These are phyloP conservation scores for Massospora cicadina DNA, from an alignment of 371 early-diverging fungal species.

Conservation along the genomic window DNA sequence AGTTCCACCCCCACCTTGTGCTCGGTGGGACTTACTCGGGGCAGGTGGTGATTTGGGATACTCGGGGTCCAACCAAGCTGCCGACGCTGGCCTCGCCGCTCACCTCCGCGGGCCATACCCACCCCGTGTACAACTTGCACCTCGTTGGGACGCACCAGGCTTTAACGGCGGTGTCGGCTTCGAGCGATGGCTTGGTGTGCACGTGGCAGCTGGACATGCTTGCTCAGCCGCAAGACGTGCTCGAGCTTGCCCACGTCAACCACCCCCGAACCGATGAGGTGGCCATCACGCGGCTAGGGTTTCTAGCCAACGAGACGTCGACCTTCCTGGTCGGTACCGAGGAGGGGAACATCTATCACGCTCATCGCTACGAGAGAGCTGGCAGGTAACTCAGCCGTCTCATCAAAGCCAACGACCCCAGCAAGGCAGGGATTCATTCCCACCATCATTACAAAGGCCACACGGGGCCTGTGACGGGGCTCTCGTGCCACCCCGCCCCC, in stretches of 20 bases:
- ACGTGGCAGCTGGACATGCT: constrained; percentile 95
- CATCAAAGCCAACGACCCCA: constrained; percentile 15
- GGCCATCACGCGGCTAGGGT: constrained; percentile 70
- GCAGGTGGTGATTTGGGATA: constrained; percentile 94
- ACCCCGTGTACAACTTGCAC: constrained; percentile 77
- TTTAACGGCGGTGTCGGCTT: constrained; percentile 73
- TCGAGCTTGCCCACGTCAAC: constrained; percentile 54
- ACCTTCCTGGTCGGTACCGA: constrained; percentile 93
- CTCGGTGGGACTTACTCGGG: constrained; percentile 94
- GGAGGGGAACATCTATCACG: constrained; percentile 82
- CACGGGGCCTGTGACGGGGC: constrained; percentile 70
- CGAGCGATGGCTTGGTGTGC: constrained; percentile 88
- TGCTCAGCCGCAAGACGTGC: constrained; percentile 77
- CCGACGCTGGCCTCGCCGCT: constrained; percentile 76
- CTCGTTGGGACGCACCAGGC: constrained; percentile 91
- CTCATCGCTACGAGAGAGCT: constrained; percentile 82
- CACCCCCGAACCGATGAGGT: constrained; percentile 81
- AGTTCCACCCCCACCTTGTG: constrained; percentile 75
- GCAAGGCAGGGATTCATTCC: constrained; percentile 85
- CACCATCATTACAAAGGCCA: constrained; percentile 74
- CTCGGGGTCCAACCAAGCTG: constrained; percentile 53
- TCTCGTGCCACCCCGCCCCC: constrained; percentile 71
- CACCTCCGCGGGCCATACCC: constrained; percentile 84
- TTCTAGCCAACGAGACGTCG: constrained; percentile 80
- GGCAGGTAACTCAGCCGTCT: constrained; percentile 36